Percentiles rank a stretch among this genome's conserved stretches.
These are phyloP conservation scores for Sporothrix brunneoviolacea DNA, from an alignment of 2,329 filamentous ascomycete species.

Conservation along the genomic window DNA sequence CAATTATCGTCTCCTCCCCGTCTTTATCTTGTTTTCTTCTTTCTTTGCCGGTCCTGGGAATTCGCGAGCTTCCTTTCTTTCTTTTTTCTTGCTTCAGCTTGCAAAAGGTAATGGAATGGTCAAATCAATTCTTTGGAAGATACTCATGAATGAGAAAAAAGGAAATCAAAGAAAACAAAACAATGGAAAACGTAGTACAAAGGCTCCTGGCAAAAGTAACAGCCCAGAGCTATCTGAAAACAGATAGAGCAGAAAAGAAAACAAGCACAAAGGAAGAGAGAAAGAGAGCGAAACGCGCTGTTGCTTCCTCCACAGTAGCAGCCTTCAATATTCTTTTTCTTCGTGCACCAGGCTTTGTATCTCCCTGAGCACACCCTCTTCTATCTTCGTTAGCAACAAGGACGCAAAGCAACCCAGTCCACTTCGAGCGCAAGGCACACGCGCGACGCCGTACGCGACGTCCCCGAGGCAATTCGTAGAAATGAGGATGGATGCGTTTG, in stretches of 20 bases:
- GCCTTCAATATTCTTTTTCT: neutral
- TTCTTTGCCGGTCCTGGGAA: neutral
- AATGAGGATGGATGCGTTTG: neutral
- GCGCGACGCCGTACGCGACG: too few relatives aligned
- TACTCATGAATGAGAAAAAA: constrained; percentile 16
- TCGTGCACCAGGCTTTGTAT: constrained; percentile 5
- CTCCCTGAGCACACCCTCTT: constrained; percentile 2
- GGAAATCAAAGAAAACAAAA: neutral
- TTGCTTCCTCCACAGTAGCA: constrained; percentile 13
- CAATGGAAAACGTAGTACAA: neutral
- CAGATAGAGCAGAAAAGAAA: neutral
- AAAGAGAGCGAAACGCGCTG: constrained; percentile 1
- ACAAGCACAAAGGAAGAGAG: constrained; percentile 5
- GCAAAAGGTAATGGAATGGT: constrained; percentile 21
- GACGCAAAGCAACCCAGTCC: too few relatives aligned
- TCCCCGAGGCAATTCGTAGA: too few relatives aligned
- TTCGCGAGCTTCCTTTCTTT: constrained; percentile 5
- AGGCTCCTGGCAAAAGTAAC: neutral
- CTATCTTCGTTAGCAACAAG: neutral
- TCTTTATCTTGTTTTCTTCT: neutral
- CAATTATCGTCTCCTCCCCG: neutral
- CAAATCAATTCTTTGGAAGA: constrained; percentile 20
- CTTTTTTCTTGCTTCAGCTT: constrained; percentile 27
- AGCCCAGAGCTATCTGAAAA: constrained; percentile 1
- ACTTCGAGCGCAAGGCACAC: too few relatives aligned